A percentile compares a stretch with the other conserved stretches of the same genome.
phyloP scores from a whole-genome alignment of 2,329 filamentous ascomycete genomes.

The Fusarium heterosporum region DNA sequence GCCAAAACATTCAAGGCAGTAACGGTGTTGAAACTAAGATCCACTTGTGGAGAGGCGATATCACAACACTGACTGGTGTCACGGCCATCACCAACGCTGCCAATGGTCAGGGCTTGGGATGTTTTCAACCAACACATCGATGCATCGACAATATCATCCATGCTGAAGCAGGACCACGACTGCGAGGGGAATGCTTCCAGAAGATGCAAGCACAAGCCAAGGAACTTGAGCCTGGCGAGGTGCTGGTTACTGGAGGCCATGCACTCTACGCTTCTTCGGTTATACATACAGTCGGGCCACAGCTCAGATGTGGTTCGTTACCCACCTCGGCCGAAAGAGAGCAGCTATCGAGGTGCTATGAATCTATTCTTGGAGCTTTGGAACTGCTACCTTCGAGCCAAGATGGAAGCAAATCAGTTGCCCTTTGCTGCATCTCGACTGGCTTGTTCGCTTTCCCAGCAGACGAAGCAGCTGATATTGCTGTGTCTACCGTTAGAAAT shows the following conservation, averaged over 20 bases:
- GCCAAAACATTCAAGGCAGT: neutral
- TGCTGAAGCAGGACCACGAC: conserved; percentile 30
- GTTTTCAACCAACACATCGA: conserved; percentile 39
- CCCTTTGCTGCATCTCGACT: conserved; percentile 41
- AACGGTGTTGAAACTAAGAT: neutral
- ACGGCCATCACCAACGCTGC: conserved; percentile 43
- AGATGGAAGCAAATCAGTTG: conserved; percentile 23
- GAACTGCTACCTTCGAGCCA: neutral
- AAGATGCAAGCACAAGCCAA: conserved; percentile 10
- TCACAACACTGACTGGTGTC: conserved; percentile 29
- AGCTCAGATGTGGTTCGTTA: neutral
- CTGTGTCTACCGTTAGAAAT: conserved; percentile 1
- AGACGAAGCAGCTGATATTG: conserved; percentile 29
- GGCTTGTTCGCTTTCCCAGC: conserved; percentile 42
- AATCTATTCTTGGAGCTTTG: conserved; percentile 9
- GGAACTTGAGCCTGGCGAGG: conserved; percentile 23
- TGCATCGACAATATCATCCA: conserved; percentile 47
- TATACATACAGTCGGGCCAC: conserved; percentile 39
- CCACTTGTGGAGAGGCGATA: conserved; percentile 39
- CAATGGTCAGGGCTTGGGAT: conserved; percentile 36
- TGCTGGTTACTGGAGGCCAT: conserved; percentile 26
- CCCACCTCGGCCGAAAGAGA: neutral
- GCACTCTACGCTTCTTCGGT: conserved; percentile 19
- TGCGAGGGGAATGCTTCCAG: conserved; percentile 36
- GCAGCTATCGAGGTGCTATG: conserved; percentile 34